Evolutionary conservation across 1,284 basidiomycete species (phyloP), one percentile per base, ranked within the genome.

Genomic region (Sporisorium sorghi): DNA sequence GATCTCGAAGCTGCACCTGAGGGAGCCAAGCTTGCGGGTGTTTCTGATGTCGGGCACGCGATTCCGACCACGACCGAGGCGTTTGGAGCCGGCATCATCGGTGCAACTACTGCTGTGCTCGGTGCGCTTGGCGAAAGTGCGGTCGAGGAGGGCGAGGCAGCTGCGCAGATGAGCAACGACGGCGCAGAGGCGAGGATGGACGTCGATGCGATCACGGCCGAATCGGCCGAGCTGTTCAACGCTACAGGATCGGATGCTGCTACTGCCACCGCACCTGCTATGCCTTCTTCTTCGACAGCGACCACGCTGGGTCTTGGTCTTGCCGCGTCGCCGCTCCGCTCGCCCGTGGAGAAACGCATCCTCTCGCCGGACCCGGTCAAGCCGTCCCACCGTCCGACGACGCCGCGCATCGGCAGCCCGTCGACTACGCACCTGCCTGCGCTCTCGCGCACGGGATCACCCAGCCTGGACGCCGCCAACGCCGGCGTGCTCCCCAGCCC

Each of bases 281-380:
- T 37, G n/a, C n/a, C n/a, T 44, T 14, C 37, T 21, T 23, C 30
- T 24, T 10, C 43, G 15, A 14, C 44, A 9, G 46, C 60, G 21
- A 32, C 57, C 6, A 35, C 47, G 5, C 11, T 72, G n/a, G 70
- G 64, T 1, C 26, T 60, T 3, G 64, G 59, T 0, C 53, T 58
- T 2, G 64, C 70, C 21, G 48, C 52, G 4, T 62, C 64, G 26
- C 64, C 64, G 4, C 30, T 30, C 9, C 57, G 59, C 23, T 57
- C 64, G 5, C 56, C 63, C 12, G 21, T n/a, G 8, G 60, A 73
- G 28, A 58, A 53, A 8, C 55, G 60, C 35, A 53, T 73, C 44
- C 56, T 73, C 39, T 71, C 67, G 0, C 73, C 73, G 0, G 73
- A 75, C 19, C 73, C 73, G 17, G 73, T 75, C 14, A 75, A 75